phyloP scores from a whole-genome alignment of 768 basidiomycete genomes.

The Crassisporium funariophilum region DNA sequence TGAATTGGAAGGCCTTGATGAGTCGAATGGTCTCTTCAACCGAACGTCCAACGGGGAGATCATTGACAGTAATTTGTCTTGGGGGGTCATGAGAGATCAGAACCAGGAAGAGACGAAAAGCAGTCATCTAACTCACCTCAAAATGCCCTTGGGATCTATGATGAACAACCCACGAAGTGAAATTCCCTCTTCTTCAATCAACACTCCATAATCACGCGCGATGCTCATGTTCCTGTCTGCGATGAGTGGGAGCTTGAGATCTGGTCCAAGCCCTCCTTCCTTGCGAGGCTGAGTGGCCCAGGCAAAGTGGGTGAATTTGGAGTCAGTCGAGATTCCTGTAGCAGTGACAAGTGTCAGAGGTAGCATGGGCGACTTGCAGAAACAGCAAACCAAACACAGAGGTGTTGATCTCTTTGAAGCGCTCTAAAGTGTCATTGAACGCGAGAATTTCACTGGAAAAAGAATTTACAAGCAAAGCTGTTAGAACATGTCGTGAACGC shows the following conservation, averaged over 20 bases:
- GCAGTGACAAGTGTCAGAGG: not conserved
- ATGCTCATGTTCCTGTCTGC: constrained; percentile 81
- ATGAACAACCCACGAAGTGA: constrained; percentile 86
- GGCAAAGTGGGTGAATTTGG: constrained; percentile 83
- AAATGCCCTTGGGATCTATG: constrained; percentile 80
- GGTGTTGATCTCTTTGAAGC: constrained; percentile 74
- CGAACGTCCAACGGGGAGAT: constrained; percentile 92
- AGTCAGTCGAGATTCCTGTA: constrained; percentile 75
- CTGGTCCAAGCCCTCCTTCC: constrained; percentile 87
- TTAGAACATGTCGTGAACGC: not conserved
- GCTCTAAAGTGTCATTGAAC: constrained; percentile 84
- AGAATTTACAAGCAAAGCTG: not conserved
- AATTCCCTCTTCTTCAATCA: constrained; percentile 87
- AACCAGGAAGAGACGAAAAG: not conserved
- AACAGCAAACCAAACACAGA: constrained; percentile 66
- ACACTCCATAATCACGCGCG: constrained; percentile 83
- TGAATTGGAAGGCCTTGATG: constrained; percentile 92
- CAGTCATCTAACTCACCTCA: constrained; percentile 54
- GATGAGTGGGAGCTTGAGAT: constrained; percentile 81
- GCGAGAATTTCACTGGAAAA: constrained; percentile 76
- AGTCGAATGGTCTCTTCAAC: constrained; percentile 92
- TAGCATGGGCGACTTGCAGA: not conserved
- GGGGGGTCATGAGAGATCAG: constrained; percentile 46
- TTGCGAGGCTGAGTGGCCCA: constrained; percentile 84
- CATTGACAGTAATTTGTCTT: constrained; percentile 79